phyloP scores from a whole-genome alignment of 2,329 filamentous ascomycete species.

The Trichothecium sympodiale region DNA sequence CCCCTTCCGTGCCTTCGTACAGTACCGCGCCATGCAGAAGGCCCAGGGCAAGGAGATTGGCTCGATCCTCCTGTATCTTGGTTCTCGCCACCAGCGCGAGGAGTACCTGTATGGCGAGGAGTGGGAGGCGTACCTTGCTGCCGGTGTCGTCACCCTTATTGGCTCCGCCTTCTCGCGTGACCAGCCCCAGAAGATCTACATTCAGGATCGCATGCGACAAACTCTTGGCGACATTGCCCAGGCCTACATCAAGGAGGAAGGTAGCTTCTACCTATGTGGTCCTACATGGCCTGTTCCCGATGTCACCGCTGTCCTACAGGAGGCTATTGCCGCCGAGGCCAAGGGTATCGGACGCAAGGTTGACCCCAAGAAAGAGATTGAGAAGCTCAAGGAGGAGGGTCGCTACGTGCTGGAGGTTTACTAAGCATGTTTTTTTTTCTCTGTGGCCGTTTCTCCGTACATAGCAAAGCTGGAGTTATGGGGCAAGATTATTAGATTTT shows the following conservation, averaged over 20 bases:
- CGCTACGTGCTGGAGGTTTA: constrained; percentile 97
- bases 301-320: constrained; percentile 85
- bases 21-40: constrained; percentile 97
- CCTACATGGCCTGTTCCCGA: constrained; percentile 98
- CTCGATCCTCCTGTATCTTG: constrained; percentile 88
- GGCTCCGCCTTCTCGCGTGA: constrained; percentile 93
- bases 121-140: constrained; percentile 96
- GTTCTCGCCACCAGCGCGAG: constrained; percentile 91
- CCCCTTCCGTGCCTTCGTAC: constrained; percentile 97
- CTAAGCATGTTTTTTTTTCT: constrained; percentile 32
- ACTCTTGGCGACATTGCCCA: constrained; percentile 70
- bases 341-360: constrained; percentile 65
- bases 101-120: constrained; percentile 99
- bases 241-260: constrained; percentile 78
- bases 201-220: constrained; percentile 95
- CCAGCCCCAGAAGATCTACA: constrained; percentile 98
- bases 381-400: constrained; percentile 88
- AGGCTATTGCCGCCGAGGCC: constrained; percentile 73
- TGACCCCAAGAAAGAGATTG: constrained; percentile 82
- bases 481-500: background rate
- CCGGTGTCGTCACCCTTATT: constrained; percentile 87
- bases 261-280: constrained; percentile 93
- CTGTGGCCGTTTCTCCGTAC: background rate
- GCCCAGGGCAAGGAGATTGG: constrained; percentile 94
- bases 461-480: background rate